A percentile compares a stretch with the other conserved stretches of the same genome.
Conservation (phyloP, 441 rosid species). For the Kokia cookei region DNA sequence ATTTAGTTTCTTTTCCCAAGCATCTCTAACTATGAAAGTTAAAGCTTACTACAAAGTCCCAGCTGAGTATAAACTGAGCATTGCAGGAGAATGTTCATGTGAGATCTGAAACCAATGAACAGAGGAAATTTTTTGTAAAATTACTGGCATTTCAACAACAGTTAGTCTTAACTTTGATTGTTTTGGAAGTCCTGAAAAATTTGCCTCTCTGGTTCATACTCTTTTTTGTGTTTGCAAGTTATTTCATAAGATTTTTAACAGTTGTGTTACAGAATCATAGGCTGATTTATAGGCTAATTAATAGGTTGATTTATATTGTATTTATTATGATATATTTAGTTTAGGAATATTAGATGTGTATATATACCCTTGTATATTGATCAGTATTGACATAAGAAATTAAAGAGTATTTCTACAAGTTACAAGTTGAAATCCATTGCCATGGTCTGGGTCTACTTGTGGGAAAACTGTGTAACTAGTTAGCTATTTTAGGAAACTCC, state of each 20-base stretch:
- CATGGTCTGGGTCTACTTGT: background rate
- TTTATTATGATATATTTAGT: no score
- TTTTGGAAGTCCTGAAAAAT: background rate
- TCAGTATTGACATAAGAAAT: no score
- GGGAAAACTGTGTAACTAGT: background rate
- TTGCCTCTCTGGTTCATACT: background rate
- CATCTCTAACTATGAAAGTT: background rate
- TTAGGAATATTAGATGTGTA: no score
- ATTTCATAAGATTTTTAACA: background rate
- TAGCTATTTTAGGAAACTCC: background rate
- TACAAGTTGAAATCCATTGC: background rate
- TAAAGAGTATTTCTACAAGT: no score
- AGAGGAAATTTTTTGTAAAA: background rate
- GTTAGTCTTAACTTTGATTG: background rate
- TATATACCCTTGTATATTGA: no score
- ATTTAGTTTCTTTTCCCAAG: background rate
- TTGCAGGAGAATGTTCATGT: background rate
- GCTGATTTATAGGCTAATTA: no score
- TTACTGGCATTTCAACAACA: background rate
- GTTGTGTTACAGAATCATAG: background rate
- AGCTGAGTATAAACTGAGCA: background rate
- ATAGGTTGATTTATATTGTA: no score
- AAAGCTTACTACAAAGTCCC: background rate
- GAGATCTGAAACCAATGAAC: background rate
- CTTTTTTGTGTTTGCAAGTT: background rate